phyloP scores from a whole-genome alignment of 129 eudicot species.

The Erigeron canadensis region DNA sequence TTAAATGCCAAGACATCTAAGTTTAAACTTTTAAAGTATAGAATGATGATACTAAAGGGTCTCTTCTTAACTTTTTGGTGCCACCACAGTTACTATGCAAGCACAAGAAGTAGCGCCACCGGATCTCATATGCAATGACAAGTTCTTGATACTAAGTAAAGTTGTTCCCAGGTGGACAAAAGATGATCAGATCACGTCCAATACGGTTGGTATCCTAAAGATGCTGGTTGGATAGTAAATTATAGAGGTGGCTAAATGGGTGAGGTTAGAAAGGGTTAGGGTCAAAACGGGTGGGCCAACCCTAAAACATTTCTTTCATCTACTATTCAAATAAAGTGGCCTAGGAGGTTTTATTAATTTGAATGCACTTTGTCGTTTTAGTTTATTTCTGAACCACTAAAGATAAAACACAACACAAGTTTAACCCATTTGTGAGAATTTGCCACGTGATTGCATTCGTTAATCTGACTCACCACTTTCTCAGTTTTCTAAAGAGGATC shows the following conservation, averaged over 20 bases:
- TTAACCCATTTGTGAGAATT: no score
- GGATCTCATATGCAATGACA: slow-evolving; percentile 58
- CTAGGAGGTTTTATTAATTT: neutral
- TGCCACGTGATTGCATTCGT: no score
- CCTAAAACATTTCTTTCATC: neutral
- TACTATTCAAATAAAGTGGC: neutral
- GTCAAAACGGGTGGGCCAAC: neutral
- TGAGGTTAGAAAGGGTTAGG: no score
- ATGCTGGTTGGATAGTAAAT: slow-evolving; percentile 13
- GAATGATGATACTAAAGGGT: slow-evolving; percentile 10
- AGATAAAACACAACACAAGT: no score
- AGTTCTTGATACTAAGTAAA: slow-evolving; percentile 59
- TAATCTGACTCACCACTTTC: slow-evolving; percentile 22
- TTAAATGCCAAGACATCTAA: neutral
- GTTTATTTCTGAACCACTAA: no score
- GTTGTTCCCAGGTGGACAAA: slow-evolving; percentile 44
- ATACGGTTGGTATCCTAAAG: slow-evolving; percentile 39
- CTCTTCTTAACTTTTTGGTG: slow-evolving; percentile 15
- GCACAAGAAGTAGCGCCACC: slow-evolving; percentile 42
- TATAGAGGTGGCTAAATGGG: neutral
- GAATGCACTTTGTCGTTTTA: neutral
- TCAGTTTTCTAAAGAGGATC: slow-evolving; percentile 58
- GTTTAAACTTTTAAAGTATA: slow-evolving; percentile 11
- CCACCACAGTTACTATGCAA: slow-evolving; percentile 58
- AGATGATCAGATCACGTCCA: slow-evolving; percentile 45